Conservation (phyloP, 179 eudicot genomes). For the Sideroxylon spinosum region DNA sequence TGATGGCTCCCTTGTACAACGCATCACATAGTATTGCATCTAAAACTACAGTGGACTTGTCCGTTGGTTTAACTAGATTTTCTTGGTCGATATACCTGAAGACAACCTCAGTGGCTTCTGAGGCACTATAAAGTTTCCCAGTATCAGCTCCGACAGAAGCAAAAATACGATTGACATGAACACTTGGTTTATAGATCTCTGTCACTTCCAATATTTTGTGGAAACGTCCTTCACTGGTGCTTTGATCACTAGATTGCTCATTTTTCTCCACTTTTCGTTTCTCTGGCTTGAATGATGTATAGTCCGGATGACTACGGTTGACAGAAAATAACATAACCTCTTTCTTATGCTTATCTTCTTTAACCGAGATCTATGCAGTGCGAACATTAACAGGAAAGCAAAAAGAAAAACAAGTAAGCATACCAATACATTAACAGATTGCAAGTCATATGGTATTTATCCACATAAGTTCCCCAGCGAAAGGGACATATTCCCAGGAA, state of each 20-base stretch:
- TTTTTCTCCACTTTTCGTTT: conserved; percentile 55
- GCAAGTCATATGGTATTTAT: background rate
- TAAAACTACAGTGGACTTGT: conserved; percentile 61
- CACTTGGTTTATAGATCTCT: conserved; percentile 79
- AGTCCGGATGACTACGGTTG: conserved; percentile 71
- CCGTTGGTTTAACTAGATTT: conserved; percentile 68
- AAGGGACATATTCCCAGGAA: background rate
- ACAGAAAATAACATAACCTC: conserved; percentile 62
- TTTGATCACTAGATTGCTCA: conserved; percentile 42
- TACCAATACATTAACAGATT: background rate
- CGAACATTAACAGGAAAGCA: conserved; percentile 12
- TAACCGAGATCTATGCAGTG: conserved; percentile 61
- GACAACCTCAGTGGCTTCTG: conserved; percentile 68
- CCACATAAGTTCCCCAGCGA: background rate
- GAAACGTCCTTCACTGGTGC: conserved; percentile 34
- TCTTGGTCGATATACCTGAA: conserved; percentile 78
- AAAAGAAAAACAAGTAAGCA: conserved; percentile 9
- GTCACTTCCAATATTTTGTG: conserved; percentile 50
- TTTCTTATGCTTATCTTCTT: conserved; percentile 93
- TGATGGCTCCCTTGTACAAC: conserved; percentile 79
- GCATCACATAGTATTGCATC: conserved; percentile 89
- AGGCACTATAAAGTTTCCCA: conserved; percentile 53
- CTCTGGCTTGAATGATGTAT: conserved; percentile 77
- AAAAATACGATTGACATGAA: conserved; percentile 73
- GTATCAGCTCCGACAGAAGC: conserved; percentile 77